phyloP scores from a whole-genome alignment of 1,139 yeast species.

The Saccharomyces hybrid region DNA sequence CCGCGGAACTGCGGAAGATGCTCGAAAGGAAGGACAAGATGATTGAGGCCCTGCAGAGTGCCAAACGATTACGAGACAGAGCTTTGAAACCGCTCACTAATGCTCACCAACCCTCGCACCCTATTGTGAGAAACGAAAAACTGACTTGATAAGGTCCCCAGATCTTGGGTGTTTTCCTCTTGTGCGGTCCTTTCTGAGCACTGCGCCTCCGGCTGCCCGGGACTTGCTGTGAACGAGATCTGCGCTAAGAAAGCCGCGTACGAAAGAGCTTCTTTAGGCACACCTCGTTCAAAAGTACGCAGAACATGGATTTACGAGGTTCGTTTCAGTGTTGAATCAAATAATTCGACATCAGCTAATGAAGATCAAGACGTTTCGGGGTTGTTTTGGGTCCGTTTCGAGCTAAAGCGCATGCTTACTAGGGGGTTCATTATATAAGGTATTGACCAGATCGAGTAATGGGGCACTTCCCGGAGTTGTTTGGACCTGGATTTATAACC shows the following conservation, averaged over 20 bases:
- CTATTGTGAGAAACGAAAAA: conserved; percentile 1
- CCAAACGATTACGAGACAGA: conserved; percentile 45
- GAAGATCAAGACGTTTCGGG: neutral
- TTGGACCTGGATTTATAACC: neutral
- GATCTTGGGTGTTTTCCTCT: neutral
- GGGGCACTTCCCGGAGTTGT: neutral
- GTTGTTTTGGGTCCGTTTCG: neutral
- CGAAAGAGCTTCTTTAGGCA: neutral
- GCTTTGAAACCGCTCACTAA: conserved; percentile 11
- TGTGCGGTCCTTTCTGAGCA: neutral
- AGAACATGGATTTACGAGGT: neutral
- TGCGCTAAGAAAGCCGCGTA: neutral
- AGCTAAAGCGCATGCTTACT: neutral
- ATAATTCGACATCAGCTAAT: neutral
- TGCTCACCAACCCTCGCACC: neutral
- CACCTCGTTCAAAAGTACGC: neutral
- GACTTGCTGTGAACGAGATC: neutral
- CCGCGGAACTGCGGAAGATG: conserved; percentile 53
- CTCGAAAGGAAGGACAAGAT: conserved; percentile 68
- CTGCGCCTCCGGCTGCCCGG: conserved; percentile 1
- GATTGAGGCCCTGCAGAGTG: conserved; percentile 62
- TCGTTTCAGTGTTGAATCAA: neutral
- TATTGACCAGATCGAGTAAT: neutral
- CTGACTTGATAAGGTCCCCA: neutral
- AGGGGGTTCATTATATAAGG: neutral